Percentiles rank a stretch among this genome's conserved stretches.
Conservation (phyloP, 1,284 basidiomycete genomes). For the Anthracocystis walkeri region DNA sequence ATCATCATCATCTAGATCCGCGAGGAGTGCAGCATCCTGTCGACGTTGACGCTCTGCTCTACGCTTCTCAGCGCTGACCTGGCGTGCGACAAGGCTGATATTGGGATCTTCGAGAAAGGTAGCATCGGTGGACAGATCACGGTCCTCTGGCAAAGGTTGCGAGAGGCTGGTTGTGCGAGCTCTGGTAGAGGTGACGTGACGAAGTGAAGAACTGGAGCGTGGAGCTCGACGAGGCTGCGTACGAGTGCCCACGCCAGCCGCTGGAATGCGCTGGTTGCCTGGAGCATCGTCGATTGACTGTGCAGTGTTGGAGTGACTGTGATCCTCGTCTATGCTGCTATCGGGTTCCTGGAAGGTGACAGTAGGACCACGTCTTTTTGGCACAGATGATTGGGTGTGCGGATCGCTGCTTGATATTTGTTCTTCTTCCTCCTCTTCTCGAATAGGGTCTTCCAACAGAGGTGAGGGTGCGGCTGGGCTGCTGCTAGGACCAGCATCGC, state of each 20-base stretch:
- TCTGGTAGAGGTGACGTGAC: slow-evolving; percentile 48
- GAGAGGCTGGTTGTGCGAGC: slow-evolving; percentile 46
- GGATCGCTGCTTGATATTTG: not conserved
- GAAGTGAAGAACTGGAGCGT: slow-evolving; percentile 53
- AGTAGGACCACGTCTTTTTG: slow-evolving; percentile 11
- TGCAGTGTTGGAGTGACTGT: not conserved
- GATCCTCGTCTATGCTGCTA: slow-evolving; percentile 8
- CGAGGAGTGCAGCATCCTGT: slow-evolving; percentile 37
- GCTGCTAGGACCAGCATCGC: not conserved
- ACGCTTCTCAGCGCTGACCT: slow-evolving; percentile 46
- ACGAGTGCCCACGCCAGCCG: slow-evolving; percentile 57
- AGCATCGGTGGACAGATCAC: slow-evolving; percentile 29
- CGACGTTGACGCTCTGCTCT: slow-evolving; percentile 36
- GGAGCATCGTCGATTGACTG: not conserved
- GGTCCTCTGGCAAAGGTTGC: slow-evolving; percentile 52
- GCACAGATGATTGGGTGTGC: slow-evolving; percentile 4
- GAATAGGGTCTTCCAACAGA: slow-evolving; percentile 8
- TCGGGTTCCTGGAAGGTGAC: slow-evolving; percentile 33
- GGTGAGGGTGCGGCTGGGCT: slow-evolving; percentile 9
- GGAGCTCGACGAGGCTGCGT: slow-evolving; percentile 58
- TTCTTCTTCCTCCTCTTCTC: slow-evolving; percentile 25
- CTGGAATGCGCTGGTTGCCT: slow-evolving; percentile 35
- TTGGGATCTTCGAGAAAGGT: slow-evolving; percentile 27
- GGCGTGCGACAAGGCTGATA: slow-evolving; percentile 45
- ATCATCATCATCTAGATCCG: slow-evolving; percentile 37